Conservation (phyloP, 2,329 filamentous ascomycete species). For the Aspergillus sclerotialis region DNA sequence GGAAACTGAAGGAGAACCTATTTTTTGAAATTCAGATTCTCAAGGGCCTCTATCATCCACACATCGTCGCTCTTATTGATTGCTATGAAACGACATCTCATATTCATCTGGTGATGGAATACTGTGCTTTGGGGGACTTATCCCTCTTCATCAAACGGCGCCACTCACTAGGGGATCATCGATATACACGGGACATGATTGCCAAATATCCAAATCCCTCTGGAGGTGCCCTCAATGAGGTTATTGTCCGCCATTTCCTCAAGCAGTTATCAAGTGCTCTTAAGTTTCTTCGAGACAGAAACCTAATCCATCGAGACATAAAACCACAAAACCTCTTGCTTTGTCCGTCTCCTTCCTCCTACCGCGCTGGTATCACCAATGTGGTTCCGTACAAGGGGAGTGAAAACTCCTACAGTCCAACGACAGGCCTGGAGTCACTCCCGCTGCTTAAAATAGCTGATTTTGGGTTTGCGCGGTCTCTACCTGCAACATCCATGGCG, state of each 20-base stretch:
- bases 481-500: constrained; percentile 84
- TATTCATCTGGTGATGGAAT: constrained; percentile 98
- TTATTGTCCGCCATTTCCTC: constrained; percentile 91
- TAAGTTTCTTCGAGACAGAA: constrained; percentile 74
- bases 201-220: constrained; percentile 81
- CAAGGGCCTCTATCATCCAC: constrained; percentile 86
- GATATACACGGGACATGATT: constrained; percentile 82
- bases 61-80: constrained; percentile 93
- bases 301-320: constrained; percentile 92
- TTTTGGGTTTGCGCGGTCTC: constrained; percentile 92
- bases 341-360: constrained; percentile 69
- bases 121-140: constrained; percentile 89
- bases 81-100: constrained; percentile 80
- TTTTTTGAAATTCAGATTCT: constrained; percentile 94
- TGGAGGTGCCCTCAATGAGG: constrained; percentile 85
- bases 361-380: constrained; percentile 55
- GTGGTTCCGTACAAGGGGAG: constrained; percentile 69
- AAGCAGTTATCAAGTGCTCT: constrained; percentile 92
- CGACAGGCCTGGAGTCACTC: constrained; percentile 71
- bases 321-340: constrained; percentile 95
- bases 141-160: constrained; percentile 95
- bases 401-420: constrained; percentile 71
- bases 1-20: constrained; percentile 93
- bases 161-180: constrained; percentile 69
- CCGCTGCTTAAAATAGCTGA: constrained; percentile 97